Base-by-base conservation (phyloP, 306 rosid species). In the Prunus kanzakura region DNA sequence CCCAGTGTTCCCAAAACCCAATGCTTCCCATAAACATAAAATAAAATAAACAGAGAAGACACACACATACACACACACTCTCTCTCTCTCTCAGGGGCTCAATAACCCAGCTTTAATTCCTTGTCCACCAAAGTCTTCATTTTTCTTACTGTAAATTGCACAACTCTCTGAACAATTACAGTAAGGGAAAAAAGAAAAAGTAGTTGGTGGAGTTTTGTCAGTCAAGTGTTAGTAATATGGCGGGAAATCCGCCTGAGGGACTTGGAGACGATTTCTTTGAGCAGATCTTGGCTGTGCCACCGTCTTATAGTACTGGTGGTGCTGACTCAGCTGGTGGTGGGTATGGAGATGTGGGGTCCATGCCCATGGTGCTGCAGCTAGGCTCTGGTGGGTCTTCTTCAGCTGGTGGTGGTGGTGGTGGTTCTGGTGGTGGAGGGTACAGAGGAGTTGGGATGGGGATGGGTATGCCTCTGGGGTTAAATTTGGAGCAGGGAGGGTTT, bases 261-360 rank as follows among this genome's bases (percentile, higher is more conserved):
- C 84, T 92, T 43, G 92, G 92, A 1, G 99, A 96, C 51, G 97
- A 92, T 86, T 92, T 92, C 83, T 83, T 92, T 23, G 97, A 92
- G 82, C 93, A 96, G 97, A 96, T 96, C 82, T 55, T 92, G 51
- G 86, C 93, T 0, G 97, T 80, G 63, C 93, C 91, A 10, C 81
- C 88, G 9, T 4, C 78, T 2, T 85, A 85, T 27, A 35, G 73
- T 64, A 80, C 50, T 22, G 68, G 75, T 7, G 87, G 79, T 4
- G 79, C 58, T 3, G 82, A 52, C 4, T 78, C 71, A 57, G 78
- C 72, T 38, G 86, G 82, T 30, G 82, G 81, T n/a, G 81, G 71
- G 14, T 72, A 78, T 6, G 83, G 74, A 13, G 89, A 84, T 6
- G 83, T 81, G 68, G 88, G 86, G 30, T 75, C 87, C 72, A 73